phyloP scores from a whole-genome alignment of 2,329 filamentous ascomycete genomes.

The Teratosphaeria nubilosa region DNA sequence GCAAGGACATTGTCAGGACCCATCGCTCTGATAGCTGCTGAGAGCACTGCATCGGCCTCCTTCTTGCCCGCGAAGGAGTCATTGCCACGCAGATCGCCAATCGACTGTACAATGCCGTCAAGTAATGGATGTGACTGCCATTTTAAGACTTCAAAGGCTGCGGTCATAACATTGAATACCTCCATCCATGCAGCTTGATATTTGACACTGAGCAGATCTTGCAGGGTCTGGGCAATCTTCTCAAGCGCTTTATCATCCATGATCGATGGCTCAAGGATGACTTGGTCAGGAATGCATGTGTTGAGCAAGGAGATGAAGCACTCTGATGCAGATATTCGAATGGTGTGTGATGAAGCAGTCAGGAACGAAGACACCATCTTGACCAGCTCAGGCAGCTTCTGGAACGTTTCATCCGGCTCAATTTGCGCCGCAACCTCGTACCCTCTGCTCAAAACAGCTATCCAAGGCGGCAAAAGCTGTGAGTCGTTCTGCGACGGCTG shows the following conservation, averaged over 20 bases:
- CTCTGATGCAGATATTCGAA: slow-evolving; percentile 87
- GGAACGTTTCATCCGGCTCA: slow-evolving; percentile 81
- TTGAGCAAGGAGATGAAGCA: slow-evolving; percentile 87
- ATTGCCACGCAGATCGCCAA: slow-evolving; percentile 81
- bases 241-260: slow-evolving; percentile 86
- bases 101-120: slow-evolving; percentile 60
- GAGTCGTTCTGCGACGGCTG: slow-evolving; percentile 89
- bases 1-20: slow-evolving; percentile 75
- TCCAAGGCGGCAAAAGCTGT: slow-evolving; percentile 89
- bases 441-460: slow-evolving; percentile 85
- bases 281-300: slow-evolving; percentile 75
- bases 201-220: slow-evolving; percentile 71
- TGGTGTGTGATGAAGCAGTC: slow-evolving; percentile 80
- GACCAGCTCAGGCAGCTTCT: slow-evolving; percentile 79
- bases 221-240: slow-evolving; percentile 64
- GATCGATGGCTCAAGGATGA: slow-evolving; percentile 78
- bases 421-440: slow-evolving; percentile 90
- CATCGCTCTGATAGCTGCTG: slow-evolving; percentile 79
- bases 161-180: slow-evolving; percentile 77
- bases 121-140: slow-evolving; percentile 79
- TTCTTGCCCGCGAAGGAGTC: slow-evolving; percentile 89
- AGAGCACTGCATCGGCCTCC: slow-evolving; percentile 82
- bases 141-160: slow-evolving; percentile 75
- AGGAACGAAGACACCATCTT: slow-evolving; percentile 70
- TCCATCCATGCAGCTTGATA: slow-evolving; percentile 93